Conservation (phyloP, 768 basidiomycete genomes). For the Lyophyllum atratum region DNA sequence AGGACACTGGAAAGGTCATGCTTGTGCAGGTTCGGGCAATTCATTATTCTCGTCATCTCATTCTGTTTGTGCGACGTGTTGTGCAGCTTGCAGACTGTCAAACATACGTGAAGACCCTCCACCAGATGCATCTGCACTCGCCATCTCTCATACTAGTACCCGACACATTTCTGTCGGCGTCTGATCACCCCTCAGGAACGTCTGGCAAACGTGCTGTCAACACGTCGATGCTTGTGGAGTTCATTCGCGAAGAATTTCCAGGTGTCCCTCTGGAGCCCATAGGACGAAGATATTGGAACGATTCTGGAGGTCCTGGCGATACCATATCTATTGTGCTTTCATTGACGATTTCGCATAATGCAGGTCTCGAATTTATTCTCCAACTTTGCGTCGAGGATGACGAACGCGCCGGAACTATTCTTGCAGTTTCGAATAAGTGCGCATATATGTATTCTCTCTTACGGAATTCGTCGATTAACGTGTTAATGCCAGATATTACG, state of each 20-base stretch:
- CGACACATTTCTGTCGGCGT: conserved; percentile 70
- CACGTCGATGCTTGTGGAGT: conserved; percentile 69
- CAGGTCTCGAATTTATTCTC: conserved; percentile 78
- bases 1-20: conserved; percentile 72
- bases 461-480: not conserved
- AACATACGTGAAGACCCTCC: conserved; percentile 86
- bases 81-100: conserved; percentile 79
- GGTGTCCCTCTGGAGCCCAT: conserved; percentile 68
- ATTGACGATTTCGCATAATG: not conserved
- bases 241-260: conserved; percentile 75
- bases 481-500: conserved; percentile 69
- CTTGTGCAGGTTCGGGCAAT: conserved; percentile 67
- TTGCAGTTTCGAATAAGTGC: conserved; percentile 79
- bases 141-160: conserved; percentile 78
- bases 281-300: conserved; percentile 83
- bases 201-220: conserved; percentile 43
- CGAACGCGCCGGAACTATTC: conserved; percentile 75
- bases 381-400: conserved; percentile 82
- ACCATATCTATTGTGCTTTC: not conserved
- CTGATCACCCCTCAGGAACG: conserved; percentile 49
- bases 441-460: conserved; percentile 34
- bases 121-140: conserved; percentile 79
- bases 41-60: not conserved
- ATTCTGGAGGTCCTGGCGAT: conserved; percentile 79
- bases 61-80: not conserved